Evolutionary conservation across 495 filamentous ascomycete genomes (phyloP), one percentile per base, ranked within the genome.

Genomic region (Penicillium herquei): DNA sequence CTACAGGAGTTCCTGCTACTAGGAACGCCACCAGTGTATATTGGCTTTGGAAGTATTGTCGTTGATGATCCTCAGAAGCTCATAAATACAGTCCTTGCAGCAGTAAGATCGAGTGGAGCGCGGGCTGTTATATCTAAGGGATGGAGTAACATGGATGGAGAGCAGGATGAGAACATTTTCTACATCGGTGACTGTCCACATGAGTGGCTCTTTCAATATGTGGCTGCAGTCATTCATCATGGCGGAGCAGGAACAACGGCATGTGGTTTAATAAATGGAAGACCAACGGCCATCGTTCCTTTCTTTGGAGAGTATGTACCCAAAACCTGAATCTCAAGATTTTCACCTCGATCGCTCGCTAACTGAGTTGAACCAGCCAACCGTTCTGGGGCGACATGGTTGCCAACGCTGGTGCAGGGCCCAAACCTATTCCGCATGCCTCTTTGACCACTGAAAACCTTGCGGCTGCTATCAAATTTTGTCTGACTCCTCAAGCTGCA

Each of bases 381-480:
- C 79, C 83, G 13, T 94, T 94, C 68, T 96, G 91, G 91, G 90
- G 89, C 9, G 69, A 77, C 5, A 91, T 91, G 83, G 78, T 92
- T 3, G 79, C 79, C 0, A 56, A 51, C 21, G 58, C 57, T 37
- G 62, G 62, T 10, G 62, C 62, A 13, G 62, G 62, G 6, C 55
- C 58, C 8, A 37, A 49, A 2, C 62, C 62, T 14, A 58, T 64
- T 12, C 62, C 62, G 11, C 54, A 63, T 21, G 90, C 90, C 66
- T 69, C 75, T 3, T 70, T 93, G 0, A 86, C 78, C 3, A 77
- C 75, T 3, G 84, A 91, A 41, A 83, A 77, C 35, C 73, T 90
- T 3, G 85, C 84, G 7, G 81, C 84, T 10, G 90, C 87, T 0
- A 92, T 95, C 57, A 78, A 79, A 62, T 81, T 82, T 56, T 85